Percentiles rank a stretch among this genome's conserved stretches.
Evolutionary conservation across 257 asterid species (phyloP).

Genomic region (Echium plantagineum): DNA sequence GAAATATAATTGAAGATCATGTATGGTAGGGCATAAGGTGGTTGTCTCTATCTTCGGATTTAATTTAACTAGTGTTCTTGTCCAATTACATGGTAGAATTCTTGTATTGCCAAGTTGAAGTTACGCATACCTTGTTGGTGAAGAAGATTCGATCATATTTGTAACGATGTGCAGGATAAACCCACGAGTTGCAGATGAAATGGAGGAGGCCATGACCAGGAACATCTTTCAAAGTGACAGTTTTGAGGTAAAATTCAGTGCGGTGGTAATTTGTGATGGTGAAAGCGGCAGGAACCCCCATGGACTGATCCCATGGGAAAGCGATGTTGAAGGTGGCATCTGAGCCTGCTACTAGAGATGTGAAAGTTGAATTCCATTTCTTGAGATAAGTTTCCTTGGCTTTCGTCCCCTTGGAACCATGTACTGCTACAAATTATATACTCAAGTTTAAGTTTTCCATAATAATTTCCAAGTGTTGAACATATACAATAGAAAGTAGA

Average conservation of each 20-base stretch:
- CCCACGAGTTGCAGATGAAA: slow-evolving; percentile 53
- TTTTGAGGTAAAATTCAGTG: slow-evolving; percentile 36
- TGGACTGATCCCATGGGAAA: slow-evolving; percentile 41
- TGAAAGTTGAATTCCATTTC: slow-evolving; percentile 34
- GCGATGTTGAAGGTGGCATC: slow-evolving; percentile 18
- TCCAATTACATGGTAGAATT: too few relatives aligned
- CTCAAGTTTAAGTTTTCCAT: neutral
- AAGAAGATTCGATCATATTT: slow-evolving; percentile 48
- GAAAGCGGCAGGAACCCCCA: slow-evolving; percentile 49
- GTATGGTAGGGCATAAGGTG: too few relatives aligned
- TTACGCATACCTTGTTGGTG: slow-evolving; percentile 1
- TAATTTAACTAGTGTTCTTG: too few relatives aligned
- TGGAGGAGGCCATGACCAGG: slow-evolving; percentile 34
- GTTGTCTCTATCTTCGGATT: too few relatives aligned
- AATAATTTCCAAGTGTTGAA: neutral
- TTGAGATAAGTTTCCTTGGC: slow-evolving; percentile 42
- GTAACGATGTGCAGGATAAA: slow-evolving; percentile 36
- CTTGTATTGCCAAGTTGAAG: neutral
- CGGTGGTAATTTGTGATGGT: slow-evolving; percentile 38
- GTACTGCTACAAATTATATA: slow-evolving; percentile 4
- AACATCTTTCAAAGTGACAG: slow-evolving; percentile 33
- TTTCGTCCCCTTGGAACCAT: slow-evolving; percentile 29
- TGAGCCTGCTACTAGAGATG: slow-evolving; percentile 28
- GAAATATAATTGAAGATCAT: too few relatives aligned
- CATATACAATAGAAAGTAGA: neutral